These are phyloP conservation scores for Yamadazyma ubonensis DNA, from an alignment of 805 yeast species.

Conservation along the genomic window DNA sequence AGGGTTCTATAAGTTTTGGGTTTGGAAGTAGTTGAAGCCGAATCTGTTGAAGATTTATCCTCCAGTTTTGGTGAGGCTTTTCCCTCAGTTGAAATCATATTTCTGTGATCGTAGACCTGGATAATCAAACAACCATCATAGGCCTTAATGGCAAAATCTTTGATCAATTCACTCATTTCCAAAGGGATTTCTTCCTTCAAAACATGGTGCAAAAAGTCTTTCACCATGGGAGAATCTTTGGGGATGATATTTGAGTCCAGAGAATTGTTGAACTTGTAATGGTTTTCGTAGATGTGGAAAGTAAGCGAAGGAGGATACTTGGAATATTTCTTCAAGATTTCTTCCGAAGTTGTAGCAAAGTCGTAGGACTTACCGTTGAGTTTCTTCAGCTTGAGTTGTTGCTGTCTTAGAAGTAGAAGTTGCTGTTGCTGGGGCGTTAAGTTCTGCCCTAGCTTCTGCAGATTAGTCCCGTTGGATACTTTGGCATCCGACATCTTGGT, in stretches of 20 bases:
- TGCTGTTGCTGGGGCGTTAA: conserved; percentile 9
- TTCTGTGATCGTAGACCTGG: conserved; percentile 84
- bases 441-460: no score
- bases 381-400: conserved; percentile 17
- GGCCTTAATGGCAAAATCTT: conserved; percentile 79
- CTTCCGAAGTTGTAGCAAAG: conserved; percentile 70
- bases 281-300: conserved; percentile 88
- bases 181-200: conserved; percentile 84
- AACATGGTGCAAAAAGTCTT: conserved; percentile 76
- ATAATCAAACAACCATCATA: conserved; percentile 90
- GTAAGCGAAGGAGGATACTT: conserved; percentile 78
- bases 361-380: conserved; percentile 34
- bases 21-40: conserved; percentile 26
- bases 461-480: no score
- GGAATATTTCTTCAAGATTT: conserved; percentile 72
- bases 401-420: conserved; percentile 9
- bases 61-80: neutral
- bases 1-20: conserved; percentile 79
- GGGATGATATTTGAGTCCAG: conserved; percentile 78
- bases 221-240: conserved; percentile 71
- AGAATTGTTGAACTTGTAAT: conserved; percentile 86
- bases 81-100: conserved; percentile 26
- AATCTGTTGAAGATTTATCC: neutral
- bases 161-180: conserved; percentile 82
- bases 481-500: neutral